Evolutionary conservation across 176 grass and related monocot genomes (phyloP).

Genomic region (Tillandsia fasciculata): DNA sequence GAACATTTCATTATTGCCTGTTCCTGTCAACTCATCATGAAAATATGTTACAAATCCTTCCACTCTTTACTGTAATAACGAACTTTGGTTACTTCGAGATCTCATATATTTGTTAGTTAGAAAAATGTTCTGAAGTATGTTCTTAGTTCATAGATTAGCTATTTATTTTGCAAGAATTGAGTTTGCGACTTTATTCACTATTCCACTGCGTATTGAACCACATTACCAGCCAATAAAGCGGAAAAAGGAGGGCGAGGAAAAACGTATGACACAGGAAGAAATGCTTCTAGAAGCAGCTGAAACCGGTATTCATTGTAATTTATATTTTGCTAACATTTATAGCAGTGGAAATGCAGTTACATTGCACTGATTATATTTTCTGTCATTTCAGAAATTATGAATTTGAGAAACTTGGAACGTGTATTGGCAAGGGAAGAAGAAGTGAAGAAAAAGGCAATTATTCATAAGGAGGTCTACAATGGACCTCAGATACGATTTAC

Average conservation of each 20-base stretch:
- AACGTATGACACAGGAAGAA: slow-evolving; percentile 93
- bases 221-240: slow-evolving; percentile 68
- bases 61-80: neutral
- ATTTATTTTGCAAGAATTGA: neutral
- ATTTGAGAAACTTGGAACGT: slow-evolving; percentile 86
- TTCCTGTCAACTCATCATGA: neutral
- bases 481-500: slow-evolving; percentile 75
- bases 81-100: neutral
- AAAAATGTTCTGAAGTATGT: neutral
- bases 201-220: slow-evolving; percentile 3
- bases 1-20: neutral
- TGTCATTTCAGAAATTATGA: slow-evolving; percentile 68
- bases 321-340: neutral
- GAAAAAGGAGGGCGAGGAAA: slow-evolving; percentile 95
- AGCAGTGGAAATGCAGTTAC: neutral
- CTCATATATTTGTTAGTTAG: neutral
- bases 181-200: slow-evolving; percentile 8
- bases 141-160: neutral
- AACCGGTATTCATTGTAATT: slow-evolving; percentile 34
- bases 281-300: slow-evolving; percentile 98
- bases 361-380: neutral
- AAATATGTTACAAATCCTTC: neutral
- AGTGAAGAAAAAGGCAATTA: slow-evolving; percentile 92
- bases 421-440: slow-evolving; percentile 93
- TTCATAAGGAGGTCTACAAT: slow-evolving; percentile 66